These are phyloP conservation scores for Solanum chacoense DNA, from an alignment of 305 asterid genomes.

Conservation along the genomic window DNA sequence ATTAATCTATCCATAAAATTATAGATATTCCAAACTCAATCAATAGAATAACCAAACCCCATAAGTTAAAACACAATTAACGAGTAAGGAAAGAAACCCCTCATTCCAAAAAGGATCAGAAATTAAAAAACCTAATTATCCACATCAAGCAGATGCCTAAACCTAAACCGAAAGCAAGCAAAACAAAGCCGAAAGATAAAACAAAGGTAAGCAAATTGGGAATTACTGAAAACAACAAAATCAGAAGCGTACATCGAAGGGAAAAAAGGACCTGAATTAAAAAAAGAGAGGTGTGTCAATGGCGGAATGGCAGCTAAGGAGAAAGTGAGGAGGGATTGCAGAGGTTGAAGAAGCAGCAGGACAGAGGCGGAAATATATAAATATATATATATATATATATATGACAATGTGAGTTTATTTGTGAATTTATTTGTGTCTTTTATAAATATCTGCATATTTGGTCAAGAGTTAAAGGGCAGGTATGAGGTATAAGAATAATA, in stretches of 20 bases:
- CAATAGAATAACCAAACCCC: neutral
- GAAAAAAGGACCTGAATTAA: conserved; percentile 16
- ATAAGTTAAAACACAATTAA: neutral
- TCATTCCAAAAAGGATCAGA: neutral
- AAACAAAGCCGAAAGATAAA: neutral
- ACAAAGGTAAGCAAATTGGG: neutral
- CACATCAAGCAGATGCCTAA: neutral
- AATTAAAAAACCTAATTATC: neutral
- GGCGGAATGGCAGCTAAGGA: conserved; percentile 16
- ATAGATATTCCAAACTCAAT: conserved; percentile 7
- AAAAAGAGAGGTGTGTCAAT: conserved; percentile 7
- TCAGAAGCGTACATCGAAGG: neutral
- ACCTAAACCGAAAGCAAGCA: neutral
- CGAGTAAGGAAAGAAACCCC: neutral
- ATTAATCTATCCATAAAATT: neutral
- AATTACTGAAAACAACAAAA: neutral
- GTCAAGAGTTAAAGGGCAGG: neutral
- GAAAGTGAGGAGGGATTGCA: conserved; percentile 21
- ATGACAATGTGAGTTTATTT: neutral
- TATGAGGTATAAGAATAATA: too few species aligned
- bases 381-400: neutral
- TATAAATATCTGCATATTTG: neutral
- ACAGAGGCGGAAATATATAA: conserved; percentile 11
- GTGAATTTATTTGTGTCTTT: neutral
- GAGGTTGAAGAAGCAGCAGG: conserved; percentile 27